A percentile compares a stretch with the other conserved stretches of the same genome.
Conservation (phyloP, 768 basidiomycete genomes). For the Kwoniella botswanensis region DNA sequence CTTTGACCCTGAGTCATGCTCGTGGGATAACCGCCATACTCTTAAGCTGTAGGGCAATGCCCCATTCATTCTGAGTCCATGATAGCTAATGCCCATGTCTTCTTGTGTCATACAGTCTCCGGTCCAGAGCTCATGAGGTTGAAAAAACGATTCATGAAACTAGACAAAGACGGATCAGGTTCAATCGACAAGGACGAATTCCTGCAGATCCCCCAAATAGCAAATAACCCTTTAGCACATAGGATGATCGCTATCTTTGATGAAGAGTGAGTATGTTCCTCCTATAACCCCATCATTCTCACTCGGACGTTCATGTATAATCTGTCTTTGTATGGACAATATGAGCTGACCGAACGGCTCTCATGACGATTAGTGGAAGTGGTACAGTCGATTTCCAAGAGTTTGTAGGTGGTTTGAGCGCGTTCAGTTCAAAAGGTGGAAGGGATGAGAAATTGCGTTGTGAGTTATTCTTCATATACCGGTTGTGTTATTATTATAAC, state of each 20-base stretch:
- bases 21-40: too few species aligned
- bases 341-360: not conserved
- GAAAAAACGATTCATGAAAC: slow-evolving; percentile 99
- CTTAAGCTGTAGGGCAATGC: too few species aligned
- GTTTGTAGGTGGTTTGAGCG: slow-evolving; percentile 95
- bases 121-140: slow-evolving; percentile 89
- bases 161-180: slow-evolving; percentile 96
- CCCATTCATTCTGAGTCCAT: not conserved
- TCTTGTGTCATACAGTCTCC: slow-evolving; percentile 69
- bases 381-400: slow-evolving; percentile 99
- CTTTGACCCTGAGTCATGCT: too few species aligned
- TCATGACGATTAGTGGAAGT: slow-evolving; percentile 72
- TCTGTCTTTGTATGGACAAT: not conserved
- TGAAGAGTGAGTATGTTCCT: slow-evolving; percentile 76
- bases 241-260: slow-evolving; percentile 99
- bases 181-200: slow-evolving; percentile 99
- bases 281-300: too few species aligned
- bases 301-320: too few species aligned
- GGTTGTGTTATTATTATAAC: too few species aligned
- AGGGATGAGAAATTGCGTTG: slow-evolving; percentile 96
- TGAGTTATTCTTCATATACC: slow-evolving; percentile 62
- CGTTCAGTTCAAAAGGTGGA: slow-evolving; percentile 95
- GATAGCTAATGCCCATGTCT: not conserved
- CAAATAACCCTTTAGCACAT: slow-evolving; percentile 92
- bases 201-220: slow-evolving; percentile 97